Evolutionary conservation across 2,329 filamentous ascomycete genomes (phyloP).

Genomic region (Colletotrichum truncatum): DNA sequence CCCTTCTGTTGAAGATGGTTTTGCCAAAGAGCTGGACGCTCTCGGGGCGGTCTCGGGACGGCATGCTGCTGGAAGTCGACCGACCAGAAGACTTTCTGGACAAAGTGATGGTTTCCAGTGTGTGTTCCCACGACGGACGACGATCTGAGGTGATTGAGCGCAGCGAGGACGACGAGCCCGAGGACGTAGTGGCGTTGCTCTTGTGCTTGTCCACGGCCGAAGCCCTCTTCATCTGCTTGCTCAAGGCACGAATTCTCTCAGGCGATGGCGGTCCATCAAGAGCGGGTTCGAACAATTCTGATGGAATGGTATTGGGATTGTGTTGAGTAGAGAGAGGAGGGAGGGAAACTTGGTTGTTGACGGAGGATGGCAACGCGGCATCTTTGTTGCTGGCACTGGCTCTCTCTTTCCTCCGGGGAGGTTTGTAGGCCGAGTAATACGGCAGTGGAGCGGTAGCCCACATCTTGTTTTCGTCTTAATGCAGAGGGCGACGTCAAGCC

Average conservation of each 20-base stretch:
- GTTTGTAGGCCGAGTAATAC: conserved; percentile 34
- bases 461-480: conserved; percentile 31
- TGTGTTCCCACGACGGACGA: conserved; percentile 57
- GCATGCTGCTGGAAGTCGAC: conserved; percentile 62
- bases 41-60: conserved; percentile 63
- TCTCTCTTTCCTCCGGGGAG: conserved; percentile 11
- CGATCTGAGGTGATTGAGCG: conserved; percentile 56
- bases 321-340: conserved; percentile 20
- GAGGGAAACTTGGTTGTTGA: not conserved
- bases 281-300: conserved; percentile 64
- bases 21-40: conserved; percentile 69
- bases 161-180: conserved; percentile 61
- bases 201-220: conserved; percentile 57
- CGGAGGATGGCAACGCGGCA: conserved; percentile 16
- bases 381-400: conserved; percentile 29
- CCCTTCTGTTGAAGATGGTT: conserved; percentile 65
- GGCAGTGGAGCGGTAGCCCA: conserved; percentile 32
- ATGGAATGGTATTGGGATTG: conserved; percentile 33
- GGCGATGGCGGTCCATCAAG: conserved; percentile 70
- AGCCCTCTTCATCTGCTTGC: conserved; percentile 65
- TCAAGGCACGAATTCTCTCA: conserved; percentile 66
- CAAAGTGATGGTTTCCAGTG: conserved; percentile 57
- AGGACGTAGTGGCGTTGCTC: conserved; percentile 60
- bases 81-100: conserved; percentile 66
- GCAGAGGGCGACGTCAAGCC: conserved; percentile 32